These are phyloP conservation scores for Beta vulgaris DNA, from an alignment of 148 eudicot genomes.

Conservation along the genomic window DNA sequence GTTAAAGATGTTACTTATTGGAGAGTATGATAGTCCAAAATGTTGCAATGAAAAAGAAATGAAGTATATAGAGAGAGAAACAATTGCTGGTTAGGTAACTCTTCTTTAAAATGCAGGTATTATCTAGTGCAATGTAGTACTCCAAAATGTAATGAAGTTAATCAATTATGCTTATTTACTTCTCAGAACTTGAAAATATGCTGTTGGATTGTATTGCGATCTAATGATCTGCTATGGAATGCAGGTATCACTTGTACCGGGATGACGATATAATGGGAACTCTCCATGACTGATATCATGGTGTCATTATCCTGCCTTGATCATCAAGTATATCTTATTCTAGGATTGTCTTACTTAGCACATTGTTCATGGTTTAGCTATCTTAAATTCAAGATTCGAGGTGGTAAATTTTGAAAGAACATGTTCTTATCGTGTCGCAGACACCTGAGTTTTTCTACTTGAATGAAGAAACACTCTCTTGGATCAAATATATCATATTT, in stretches of 20 bases:
- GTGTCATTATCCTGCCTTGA: constrained; percentile 6
- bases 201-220: neutral
- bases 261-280: constrained; percentile 43
- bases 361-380: constrained; percentile 7
- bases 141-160: neutral
- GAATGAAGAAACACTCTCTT: neutral
- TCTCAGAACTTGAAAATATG: neutral
- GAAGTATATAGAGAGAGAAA: no score
- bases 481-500: neutral
- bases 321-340: neutral
- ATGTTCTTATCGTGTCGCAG: neutral
- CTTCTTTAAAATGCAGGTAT: no score
- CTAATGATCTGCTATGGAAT: neutral
- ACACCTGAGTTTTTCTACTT: neutral
- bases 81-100: no score
- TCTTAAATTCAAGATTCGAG: neutral
- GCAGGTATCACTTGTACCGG: constrained; percentile 35
- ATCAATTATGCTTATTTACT: neutral
- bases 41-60: no score
- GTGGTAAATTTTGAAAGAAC: neutral
- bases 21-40: no score
- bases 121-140: no score
- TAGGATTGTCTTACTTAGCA: neutral
- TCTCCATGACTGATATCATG: constrained; percentile 27
- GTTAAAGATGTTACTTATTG: no score